Evolutionary conservation across 768 basidiomycete genomes (phyloP), one percentile per base, ranked within the genome.

Genomic region (Lepiota subincarnata): DNA sequence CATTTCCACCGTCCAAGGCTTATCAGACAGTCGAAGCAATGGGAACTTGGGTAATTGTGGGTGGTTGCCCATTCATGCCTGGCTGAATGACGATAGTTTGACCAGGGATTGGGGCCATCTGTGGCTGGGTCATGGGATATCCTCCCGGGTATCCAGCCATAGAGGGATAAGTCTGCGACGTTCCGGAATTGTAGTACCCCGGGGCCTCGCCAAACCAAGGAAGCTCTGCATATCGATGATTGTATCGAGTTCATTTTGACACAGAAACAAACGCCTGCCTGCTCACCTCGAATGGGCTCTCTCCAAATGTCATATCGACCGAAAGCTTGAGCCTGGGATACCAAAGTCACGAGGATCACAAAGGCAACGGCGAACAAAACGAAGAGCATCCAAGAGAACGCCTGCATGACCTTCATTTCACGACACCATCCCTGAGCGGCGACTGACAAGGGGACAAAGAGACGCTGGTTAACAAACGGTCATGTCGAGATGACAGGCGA

Each of bases 141-240:
- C 51, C 59, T 47, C 60, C 60, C 48, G 65, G 62, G 49, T 69
- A 64, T 70, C 71, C 44, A 64, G 24, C 26, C 36, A 64, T 58
- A 6, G 61, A 57, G 11, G 59, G 58, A 31, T 37, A 67, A 38
- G 73, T 73, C 60, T 73, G 65, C 60, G 34, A 63, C 46, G 59
- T 66, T 62, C 58, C 65, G 43, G 47, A 60, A 47, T 78, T 77
- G 53, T 78, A 79, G 62, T 81, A 85, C 36, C 84, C 84, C 19
- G 86, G 86, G 59, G 72, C 71, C 72, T 90, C 83, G 43, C 81
- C 81, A 61, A 85, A 90, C 89, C 89, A 90, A 1, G 84, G 84
- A 8, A 91, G 75, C 59, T 89, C 86, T 73, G 24, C 24, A 24
- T 24, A 47, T 38, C 39, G 40, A 42, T 28, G n/a, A 20, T 22